Conservation (phyloP, 2,329 filamentous ascomycete genomes). For the Scedosporium minutisporum region DNA sequence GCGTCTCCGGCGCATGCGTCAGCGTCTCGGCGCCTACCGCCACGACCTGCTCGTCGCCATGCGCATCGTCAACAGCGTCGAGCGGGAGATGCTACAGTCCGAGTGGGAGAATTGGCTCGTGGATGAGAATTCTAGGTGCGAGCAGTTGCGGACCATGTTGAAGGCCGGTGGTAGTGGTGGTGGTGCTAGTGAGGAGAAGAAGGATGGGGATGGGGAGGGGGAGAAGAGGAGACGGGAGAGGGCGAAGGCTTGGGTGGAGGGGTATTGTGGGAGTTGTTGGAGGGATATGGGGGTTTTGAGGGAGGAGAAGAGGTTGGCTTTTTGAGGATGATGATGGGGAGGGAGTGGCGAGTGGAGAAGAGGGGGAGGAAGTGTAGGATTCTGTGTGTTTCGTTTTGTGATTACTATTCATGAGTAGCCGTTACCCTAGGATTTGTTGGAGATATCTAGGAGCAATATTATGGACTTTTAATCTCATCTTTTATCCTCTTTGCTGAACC, state of each 20-base stretch:
- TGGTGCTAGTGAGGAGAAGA: slow-evolving; percentile 11
- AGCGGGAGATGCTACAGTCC: slow-evolving; percentile 72
- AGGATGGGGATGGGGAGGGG: slow-evolving; percentile 21
- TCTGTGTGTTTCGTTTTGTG: neutral
- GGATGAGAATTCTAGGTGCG: slow-evolving; percentile 69
- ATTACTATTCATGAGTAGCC: neutral
- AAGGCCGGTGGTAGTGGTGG: slow-evolving; percentile 5
- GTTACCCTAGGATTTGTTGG: neutral
- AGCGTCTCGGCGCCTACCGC: slow-evolving; percentile 72
- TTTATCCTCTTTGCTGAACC: neutral
- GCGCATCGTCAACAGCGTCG: slow-evolving; percentile 79
- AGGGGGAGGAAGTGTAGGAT: neutral
- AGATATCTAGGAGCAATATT: neutral
- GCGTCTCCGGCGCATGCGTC: slow-evolving; percentile 68
- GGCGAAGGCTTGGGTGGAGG: slow-evolving; percentile 39
- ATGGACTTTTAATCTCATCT: neutral
- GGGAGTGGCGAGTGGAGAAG: slow-evolving; percentile 6
- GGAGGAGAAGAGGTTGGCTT: slow-evolving; percentile 18
- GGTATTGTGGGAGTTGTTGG: slow-evolving; percentile 48
- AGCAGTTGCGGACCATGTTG: slow-evolving; percentile 33
- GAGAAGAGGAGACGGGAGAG: slow-evolving; percentile 21
- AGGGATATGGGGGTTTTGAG: slow-evolving; percentile 29
- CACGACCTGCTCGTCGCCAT: slow-evolving; percentile 88
- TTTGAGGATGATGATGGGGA: neutral
- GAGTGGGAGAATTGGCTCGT: slow-evolving; percentile 92